These are phyloP conservation scores for Nitzschia sp. DNA, from an alignment of 108 stramenopile genomes.

Conservation along the genomic window DNA sequence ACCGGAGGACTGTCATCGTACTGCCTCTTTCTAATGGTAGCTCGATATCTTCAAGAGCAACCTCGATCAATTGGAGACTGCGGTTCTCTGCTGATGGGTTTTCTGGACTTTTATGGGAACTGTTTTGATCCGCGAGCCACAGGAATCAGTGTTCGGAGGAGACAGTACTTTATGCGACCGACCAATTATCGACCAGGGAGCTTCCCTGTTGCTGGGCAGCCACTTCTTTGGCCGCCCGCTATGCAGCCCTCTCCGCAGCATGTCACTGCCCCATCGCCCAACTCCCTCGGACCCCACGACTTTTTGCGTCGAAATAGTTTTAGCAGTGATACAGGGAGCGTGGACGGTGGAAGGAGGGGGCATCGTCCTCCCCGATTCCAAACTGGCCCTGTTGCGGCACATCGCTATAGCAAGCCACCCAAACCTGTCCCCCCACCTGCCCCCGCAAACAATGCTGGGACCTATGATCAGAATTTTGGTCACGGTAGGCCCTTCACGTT, in stretches of 20 bases:
- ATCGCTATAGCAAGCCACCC: neutral
- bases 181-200: conserved; percentile 34
- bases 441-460: neutral
- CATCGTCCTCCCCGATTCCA: conserved; percentile 6
- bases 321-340: conserved; percentile 43
- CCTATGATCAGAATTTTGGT: conserved; percentile 7
- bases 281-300: conserved; percentile 8
- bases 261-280: conserved; percentile 12
- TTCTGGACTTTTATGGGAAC: conserved; percentile 94
- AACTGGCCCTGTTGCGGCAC: neutral
- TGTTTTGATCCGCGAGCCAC: conserved; percentile 87
- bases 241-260: conserved; percentile 7
- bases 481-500: conserved; percentile 61
- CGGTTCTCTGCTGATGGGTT: conserved; percentile 91
- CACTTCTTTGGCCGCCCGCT: conserved; percentile 16
- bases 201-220: conserved; percentile 18
- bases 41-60: conserved; percentile 89
- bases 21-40: conserved; percentile 90
- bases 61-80: conserved; percentile 71
- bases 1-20: conserved; percentile 93
- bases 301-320: conserved; percentile 52
- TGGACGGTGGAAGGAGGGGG: conserved; percentile 24
- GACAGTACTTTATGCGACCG: conserved; percentile 77
- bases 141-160: conserved; percentile 73
- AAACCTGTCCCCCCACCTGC: neutral